Percentiles rank a stretch among this genome's conserved stretches.
Evolutionary conservation across 345 rosid genomes (phyloP).

Genomic region (Camelina laxa): DNA sequence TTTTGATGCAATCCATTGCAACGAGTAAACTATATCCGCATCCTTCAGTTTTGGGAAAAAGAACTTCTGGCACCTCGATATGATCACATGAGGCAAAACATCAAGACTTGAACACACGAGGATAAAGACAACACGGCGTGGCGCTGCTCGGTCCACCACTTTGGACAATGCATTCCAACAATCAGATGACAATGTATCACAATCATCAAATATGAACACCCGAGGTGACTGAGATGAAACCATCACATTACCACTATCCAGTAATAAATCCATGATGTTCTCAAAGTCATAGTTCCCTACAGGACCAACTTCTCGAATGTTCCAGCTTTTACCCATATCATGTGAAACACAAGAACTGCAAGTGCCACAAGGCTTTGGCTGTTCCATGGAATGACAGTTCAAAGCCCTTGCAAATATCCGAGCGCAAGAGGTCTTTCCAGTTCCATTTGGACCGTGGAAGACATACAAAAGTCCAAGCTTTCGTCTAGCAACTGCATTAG

Average conservation of each 20-base stretch:
- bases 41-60: slow-evolving; percentile 96
- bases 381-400: slow-evolving; percentile 81
- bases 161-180: slow-evolving; percentile 87
- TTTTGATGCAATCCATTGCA: slow-evolving; percentile 85
- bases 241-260: slow-evolving; percentile 56
- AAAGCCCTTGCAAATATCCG: slow-evolving; percentile 91
- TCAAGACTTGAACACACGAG: slow-evolving; percentile 93
- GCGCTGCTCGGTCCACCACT: slow-evolving; percentile 81
- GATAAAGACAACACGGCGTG: slow-evolving; percentile 79
- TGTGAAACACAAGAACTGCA: slow-evolving; percentile 81
- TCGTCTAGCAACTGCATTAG: slow-evolving; percentile 73
- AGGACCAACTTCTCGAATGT: slow-evolving; percentile 85
- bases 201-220: slow-evolving; percentile 88
- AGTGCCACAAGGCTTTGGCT: slow-evolving; percentile 81
- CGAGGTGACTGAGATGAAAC: slow-evolving; percentile 60
- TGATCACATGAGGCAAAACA: slow-evolving; percentile 88
- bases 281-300: slow-evolving; percentile 77
- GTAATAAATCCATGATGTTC: slow-evolving; percentile 71
- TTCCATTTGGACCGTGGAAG: slow-evolving; percentile 96
- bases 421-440: slow-evolving; percentile 97
- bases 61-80: slow-evolving; percentile 96
- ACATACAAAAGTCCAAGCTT: slow-evolving; percentile 91
- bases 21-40: slow-evolving; percentile 74
- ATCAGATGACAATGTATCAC: slow-evolving; percentile 76
- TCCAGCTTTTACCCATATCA: slow-evolving; percentile 75